These are phyloP conservation scores for Pseudogymnoascus sp. DNA, from an alignment of 2,329 filamentous ascomycete species.

Conservation along the genomic window DNA sequence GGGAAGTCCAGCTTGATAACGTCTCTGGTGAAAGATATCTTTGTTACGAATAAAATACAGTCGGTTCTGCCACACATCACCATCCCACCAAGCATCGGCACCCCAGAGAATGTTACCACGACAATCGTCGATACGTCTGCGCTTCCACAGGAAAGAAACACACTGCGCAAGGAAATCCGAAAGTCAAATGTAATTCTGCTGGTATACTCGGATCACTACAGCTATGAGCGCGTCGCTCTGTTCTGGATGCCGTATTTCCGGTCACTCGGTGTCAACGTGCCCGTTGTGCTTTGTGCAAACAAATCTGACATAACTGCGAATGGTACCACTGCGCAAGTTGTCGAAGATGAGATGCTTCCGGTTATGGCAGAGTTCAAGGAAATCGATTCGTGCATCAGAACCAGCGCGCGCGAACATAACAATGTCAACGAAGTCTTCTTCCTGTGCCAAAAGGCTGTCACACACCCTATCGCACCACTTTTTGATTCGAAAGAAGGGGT, in stretches of 20 bases:
- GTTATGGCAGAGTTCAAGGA: slow-evolving; percentile 99
- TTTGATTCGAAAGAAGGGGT: slow-evolving; percentile 91
- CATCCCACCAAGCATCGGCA: slow-evolving; percentile 85
- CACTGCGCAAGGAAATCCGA: slow-evolving; percentile 84
- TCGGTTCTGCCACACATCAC: slow-evolving; percentile 90
- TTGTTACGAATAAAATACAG: slow-evolving; percentile 92
- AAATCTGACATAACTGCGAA: slow-evolving; percentile 82
- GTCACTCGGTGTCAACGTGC: slow-evolving; percentile 95
- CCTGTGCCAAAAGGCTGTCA: slow-evolving; percentile 95
- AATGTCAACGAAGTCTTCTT: slow-evolving; percentile 98
- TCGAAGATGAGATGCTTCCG: slow-evolving; percentile 95
- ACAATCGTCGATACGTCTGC: slow-evolving; percentile 97
- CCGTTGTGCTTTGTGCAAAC: slow-evolving; percentile 92
- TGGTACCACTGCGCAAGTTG: slow-evolving; percentile 70
- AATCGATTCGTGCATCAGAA: slow-evolving; percentile 94
- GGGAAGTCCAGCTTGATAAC: slow-evolving; percentile 91
- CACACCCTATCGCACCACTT: slow-evolving; percentile 89
- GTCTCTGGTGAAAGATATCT: slow-evolving; percentile 93
- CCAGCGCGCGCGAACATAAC: slow-evolving; percentile 82
- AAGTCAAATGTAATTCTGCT: slow-evolving; percentile 96
- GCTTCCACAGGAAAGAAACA: slow-evolving; percentile 84
- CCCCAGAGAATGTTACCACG: slow-evolving; percentile 92
- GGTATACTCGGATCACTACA: slow-evolving; percentile 97
- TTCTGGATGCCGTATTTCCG: slow-evolving; percentile 99
- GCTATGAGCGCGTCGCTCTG: slow-evolving; percentile 90